These are phyloP conservation scores for Gossypium lobatum DNA, from an alignment of 441 rosid genomes.

Conservation along the genomic window DNA sequence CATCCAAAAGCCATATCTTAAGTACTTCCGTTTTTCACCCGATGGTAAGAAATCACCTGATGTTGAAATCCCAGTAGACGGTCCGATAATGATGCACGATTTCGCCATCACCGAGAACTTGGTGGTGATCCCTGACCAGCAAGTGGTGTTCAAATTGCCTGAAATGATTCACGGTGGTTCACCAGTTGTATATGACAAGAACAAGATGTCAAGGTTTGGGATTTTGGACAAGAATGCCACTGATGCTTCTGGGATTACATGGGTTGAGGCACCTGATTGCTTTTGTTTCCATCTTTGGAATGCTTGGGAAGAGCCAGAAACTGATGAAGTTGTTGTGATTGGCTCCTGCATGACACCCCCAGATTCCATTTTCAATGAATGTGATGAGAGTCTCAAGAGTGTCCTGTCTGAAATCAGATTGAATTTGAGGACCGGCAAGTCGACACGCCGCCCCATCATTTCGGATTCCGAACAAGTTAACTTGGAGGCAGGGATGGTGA, in stretches of 20 bases:
- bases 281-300: slow-evolving; percentile 90
- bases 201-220: slow-evolving; percentile 67
- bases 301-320: slow-evolving; percentile 82
- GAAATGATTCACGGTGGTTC: slow-evolving; percentile 85
- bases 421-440: slow-evolving; percentile 59
- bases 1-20: slow-evolving; percentile 56
- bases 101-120: slow-evolving; percentile 70
- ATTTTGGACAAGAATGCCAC: slow-evolving; percentile 44
- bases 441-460: slow-evolving; percentile 52
- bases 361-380: slow-evolving; percentile 77
- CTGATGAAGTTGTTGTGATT: slow-evolving; percentile 65
- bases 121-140: slow-evolving; percentile 80
- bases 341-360: slow-evolving; percentile 93
- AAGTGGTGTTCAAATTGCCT: slow-evolving; percentile 63
- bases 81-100: slow-evolving; percentile 83
- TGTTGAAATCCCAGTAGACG: slow-evolving; percentile 50
- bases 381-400: slow-evolving; percentile 57
- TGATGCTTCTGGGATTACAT: slow-evolving; percentile 34
- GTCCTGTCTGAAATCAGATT: slow-evolving; percentile 72
- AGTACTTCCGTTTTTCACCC: slow-evolving; percentile 50
- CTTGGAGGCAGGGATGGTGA: slow-evolving; percentile 90
- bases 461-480: slow-evolving; percentile 40
- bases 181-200: slow-evolving; percentile 65
- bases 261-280: slow-evolving; percentile 59
- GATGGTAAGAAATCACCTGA: slow-evolving; percentile 52